Evolutionary conservation across 768 basidiomycete species (phyloP).

Genomic region (Candolleomyces aberdarensis): DNA sequence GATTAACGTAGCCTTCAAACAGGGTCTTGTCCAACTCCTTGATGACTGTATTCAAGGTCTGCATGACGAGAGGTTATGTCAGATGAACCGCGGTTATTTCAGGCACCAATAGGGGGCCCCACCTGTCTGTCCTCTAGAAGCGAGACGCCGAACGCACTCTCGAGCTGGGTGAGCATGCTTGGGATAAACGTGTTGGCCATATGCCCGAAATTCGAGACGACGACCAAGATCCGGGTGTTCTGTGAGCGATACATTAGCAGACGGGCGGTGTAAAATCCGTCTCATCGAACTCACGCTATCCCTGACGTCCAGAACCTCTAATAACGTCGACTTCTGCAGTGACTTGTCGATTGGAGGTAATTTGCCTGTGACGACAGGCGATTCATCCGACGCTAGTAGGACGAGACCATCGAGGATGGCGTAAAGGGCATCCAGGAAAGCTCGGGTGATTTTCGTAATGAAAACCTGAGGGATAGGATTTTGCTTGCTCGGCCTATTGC

Average conservation of each 20-base stretch:
- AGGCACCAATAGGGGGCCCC: conserved; percentile 8
- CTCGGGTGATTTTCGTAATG: conserved; percentile 69
- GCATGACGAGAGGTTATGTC: conserved; percentile 4
- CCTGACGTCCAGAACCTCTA: conserved; percentile 58
- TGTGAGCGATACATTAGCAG: conserved; percentile 26
- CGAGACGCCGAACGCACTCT: conserved; percentile 68
- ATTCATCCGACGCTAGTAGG: conserved; percentile 71
- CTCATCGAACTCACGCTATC: conserved; percentile 48
- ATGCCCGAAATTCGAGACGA: conserved; percentile 84
- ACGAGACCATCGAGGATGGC: conserved; percentile 85
- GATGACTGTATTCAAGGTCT: conserved; percentile 77
- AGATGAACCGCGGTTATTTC: neutral
- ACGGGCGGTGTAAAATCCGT: conserved; percentile 9
- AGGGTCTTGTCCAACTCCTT: conserved; percentile 84
- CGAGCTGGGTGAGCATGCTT: conserved; percentile 75
- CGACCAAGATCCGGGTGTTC: conserved; percentile 85
- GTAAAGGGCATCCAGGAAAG: conserved; percentile 84
- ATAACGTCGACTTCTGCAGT: conserved; percentile 40
- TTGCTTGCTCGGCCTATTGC: conserved; percentile 55
- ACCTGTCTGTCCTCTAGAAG: conserved; percentile 75
- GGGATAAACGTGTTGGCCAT: conserved; percentile 71
- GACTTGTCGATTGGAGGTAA: conserved; percentile 29
- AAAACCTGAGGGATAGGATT: conserved; percentile 61
- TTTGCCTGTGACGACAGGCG: conserved; percentile 42
- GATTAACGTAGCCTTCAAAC: conserved; percentile 84